Percentiles rank a stretch among this genome's conserved stretches.
These are phyloP conservation scores for Lumnitzera racemosa DNA, from an alignment of 345 rosid species.

Conservation along the genomic window DNA sequence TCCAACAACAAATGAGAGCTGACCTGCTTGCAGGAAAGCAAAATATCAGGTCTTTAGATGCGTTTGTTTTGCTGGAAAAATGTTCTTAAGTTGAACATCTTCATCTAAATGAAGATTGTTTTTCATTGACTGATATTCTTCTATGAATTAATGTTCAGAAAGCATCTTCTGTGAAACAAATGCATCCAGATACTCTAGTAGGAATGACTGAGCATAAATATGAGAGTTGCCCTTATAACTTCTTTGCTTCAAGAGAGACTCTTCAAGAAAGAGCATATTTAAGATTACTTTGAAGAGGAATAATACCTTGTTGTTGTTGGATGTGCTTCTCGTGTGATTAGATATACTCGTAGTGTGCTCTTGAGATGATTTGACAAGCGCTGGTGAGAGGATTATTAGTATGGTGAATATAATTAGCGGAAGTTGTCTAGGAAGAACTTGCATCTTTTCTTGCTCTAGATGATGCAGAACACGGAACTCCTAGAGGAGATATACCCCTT, in stretches of 20 bases:
- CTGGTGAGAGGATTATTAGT: constrained; percentile 18
- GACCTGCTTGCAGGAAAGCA: constrained; percentile 21
- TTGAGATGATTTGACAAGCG: constrained; percentile 21
- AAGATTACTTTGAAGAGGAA: too few relatives aligned
- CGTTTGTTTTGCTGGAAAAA: too few relatives aligned
- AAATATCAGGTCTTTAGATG: background rate
- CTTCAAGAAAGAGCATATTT: too few relatives aligned
- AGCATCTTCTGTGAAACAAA: too few relatives aligned
- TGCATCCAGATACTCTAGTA: too few relatives aligned
- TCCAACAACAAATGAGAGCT: constrained; percentile 43
- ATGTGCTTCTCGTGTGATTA: constrained; percentile 8
- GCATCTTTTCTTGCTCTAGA: constrained; percentile 18
- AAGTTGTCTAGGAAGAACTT: constrained; percentile 15
- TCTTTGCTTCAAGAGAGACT: too few relatives aligned
- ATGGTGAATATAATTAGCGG: constrained; percentile 2
- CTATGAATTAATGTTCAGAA: too few relatives aligned
- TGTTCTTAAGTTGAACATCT: too few relatives aligned
- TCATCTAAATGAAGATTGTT: too few relatives aligned
- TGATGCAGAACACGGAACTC: background rate
- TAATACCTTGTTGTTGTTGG: constrained; percentile 19
- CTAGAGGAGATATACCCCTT: background rate
- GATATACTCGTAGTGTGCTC: background rate
- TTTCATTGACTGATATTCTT: too few relatives aligned
- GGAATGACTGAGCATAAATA: too few relatives aligned
- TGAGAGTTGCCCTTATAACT: too few relatives aligned